A percentile compares a stretch with the other conserved stretches of the same genome.
phyloP scores from a whole-genome alignment of 768 basidiomycete genomes.

The Hericium erinaceus region DNA sequence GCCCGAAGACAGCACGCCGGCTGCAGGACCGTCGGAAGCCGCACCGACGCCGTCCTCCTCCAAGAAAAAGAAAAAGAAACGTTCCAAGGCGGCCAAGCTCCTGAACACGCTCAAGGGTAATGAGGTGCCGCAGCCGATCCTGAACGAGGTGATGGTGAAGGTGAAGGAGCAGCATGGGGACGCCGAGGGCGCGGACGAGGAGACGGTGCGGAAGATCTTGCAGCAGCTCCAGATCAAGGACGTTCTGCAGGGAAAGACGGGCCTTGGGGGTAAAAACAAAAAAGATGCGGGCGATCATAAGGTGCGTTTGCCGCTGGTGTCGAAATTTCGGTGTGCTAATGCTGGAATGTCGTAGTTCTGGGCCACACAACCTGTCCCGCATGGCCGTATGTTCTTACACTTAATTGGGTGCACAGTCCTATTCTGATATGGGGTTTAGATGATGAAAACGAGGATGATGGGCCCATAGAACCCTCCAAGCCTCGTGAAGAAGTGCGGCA shows the following conservation, averaged over 20 bases:
- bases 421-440: conserved; percentile 28
- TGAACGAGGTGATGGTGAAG: conserved; percentile 57
- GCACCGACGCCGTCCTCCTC: conserved; percentile 30
- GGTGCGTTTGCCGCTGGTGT: conserved; percentile 33
- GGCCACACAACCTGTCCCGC: conserved; percentile 96
- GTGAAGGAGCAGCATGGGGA: conserved; percentile 32
- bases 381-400: conserved; percentile 43
- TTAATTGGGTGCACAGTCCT: not conserved
- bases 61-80: conserved; percentile 89
- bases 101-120: conserved; percentile 43
- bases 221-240: conserved; percentile 82
- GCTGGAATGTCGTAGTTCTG: conserved; percentile 58
- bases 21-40: conserved; percentile 8
- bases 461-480: conserved; percentile 80
- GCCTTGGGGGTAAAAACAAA: conserved; percentile 62
- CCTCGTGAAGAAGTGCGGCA: conserved; percentile 74
- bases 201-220: conserved; percentile 57
- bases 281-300: conserved; percentile 87
- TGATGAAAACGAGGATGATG: conserved; percentile 62
- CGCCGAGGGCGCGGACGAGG: conserved; percentile 36
- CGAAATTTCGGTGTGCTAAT: not conserved
- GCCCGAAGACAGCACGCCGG: conserved; percentile 1
- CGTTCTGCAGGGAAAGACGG: conserved; percentile 72
- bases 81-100: conserved; percentile 53
- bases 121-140: conserved; percentile 54